Evolutionary conservation across 2,329 filamentous ascomycete genomes (phyloP).

Genomic region (Penicillium sp.): DNA sequence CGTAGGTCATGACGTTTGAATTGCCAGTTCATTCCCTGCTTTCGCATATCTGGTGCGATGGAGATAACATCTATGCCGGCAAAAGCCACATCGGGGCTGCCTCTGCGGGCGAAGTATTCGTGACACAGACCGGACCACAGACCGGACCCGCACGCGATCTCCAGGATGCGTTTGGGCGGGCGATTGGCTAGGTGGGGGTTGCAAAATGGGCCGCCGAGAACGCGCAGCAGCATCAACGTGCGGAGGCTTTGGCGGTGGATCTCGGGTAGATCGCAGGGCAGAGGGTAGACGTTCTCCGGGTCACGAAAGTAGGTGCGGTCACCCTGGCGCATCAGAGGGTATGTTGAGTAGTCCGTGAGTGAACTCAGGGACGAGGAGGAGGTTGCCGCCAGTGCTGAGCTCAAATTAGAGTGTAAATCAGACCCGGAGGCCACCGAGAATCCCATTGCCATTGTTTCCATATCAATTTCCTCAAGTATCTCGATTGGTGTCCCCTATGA

Average conservation of each 20-base stretch:
- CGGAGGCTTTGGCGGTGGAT: constrained; percentile 83
- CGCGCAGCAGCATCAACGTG: constrained; percentile 74
- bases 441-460: constrained; percentile 34
- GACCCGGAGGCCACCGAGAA: constrained; percentile 31
- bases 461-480: constrained; percentile 18
- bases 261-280: constrained; percentile 83
- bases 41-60: constrained; percentile 62
- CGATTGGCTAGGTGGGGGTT: constrained; percentile 64
- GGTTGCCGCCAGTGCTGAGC: constrained; percentile 34
- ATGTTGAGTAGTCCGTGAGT: constrained; percentile 41
- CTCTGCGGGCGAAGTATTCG: constrained; percentile 68
- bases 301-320: constrained; percentile 82
- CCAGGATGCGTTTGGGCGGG: constrained; percentile 74
- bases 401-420: constrained; percentile 34
- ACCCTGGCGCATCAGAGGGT: constrained; percentile 68
- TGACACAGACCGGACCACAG: constrained; percentile 90
- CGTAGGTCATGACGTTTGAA: constrained; percentile 88
- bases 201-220: constrained; percentile 78
- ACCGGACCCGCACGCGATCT: constrained; percentile 81
- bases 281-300: constrained; percentile 68
- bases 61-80: constrained; percentile 80
- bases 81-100: constrained; percentile 69
- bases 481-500: constrained; percentile 17
- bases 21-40: constrained; percentile 78
- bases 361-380: constrained; percentile 39